Evolutionary conservation across 495 filamentous ascomycete species (phyloP), one percentile per base, ranked within the genome.

Genomic region (Penicillium paradoxum): DNA sequence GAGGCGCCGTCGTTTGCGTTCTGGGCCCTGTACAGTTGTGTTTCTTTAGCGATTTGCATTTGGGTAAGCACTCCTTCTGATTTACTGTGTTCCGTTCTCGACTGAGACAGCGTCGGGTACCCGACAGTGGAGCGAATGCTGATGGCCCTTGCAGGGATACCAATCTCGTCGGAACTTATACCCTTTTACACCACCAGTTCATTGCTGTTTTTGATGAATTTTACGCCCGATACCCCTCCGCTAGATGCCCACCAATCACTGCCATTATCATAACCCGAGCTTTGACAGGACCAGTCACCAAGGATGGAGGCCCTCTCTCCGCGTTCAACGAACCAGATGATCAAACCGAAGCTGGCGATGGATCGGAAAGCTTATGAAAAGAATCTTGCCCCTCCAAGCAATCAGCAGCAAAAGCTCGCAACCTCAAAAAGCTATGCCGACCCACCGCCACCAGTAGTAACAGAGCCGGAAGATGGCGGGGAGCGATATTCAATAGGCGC

Each of bases 401-500:
- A 62, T 49, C 73, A 66, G n/a, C 34, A 37, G 29, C 68, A 66
- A 42, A 76, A 73, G 51, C 50, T 66, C 24, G 60, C 73, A n/a
- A 65, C 66, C 4, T 70, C 71, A 6, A 78, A 74, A 44, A 79
- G 86, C 49, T 85, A 88, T 63, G 84, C 89, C 25, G 83, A 87
- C 8, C 85, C 84, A 30, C 90, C 89, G 15, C 92, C 93, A 24
- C 68, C 83, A 45, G 73, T 88, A 59, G 88, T 97, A 21, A 67
- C 73, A 49, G 90, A 96, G 64, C 90, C 89, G 49, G 80, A 82
- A 34, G 78, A 79, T 59, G 78, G 87, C 70, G 84, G 86, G 45
- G 84, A 89, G 53, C 77, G 81, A 45, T 98, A 96, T 74, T 79
- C 83, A 34, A 87, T 90, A 6, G 93, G 92, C n/a, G 79, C 74